A percentile compares a stretch with the other conserved stretches of the same genome.
Conservation (phyloP, 345 rosid genomes). For the Citrus cavaleriei region DNA sequence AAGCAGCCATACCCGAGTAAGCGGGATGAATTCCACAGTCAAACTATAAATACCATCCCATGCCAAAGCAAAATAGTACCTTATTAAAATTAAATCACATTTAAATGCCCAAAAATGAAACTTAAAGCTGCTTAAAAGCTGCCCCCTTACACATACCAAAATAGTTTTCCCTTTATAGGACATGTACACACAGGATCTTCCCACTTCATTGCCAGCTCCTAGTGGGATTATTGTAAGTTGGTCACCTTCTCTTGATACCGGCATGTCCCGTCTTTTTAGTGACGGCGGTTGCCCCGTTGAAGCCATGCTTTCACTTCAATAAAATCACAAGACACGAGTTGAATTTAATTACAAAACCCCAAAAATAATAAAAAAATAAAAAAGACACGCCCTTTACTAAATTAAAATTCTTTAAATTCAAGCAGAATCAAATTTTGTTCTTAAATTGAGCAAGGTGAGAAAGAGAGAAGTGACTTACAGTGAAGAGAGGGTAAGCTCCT, state of each 20-base stretch:
- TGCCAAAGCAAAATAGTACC: neutral
- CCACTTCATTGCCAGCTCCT: conserved; percentile 96
- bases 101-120: neutral
- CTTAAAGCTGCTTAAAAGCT: neutral
- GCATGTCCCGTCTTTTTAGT: conserved; percentile 65
- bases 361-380: neutral
- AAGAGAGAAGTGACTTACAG: neutral
- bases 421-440: neutral
- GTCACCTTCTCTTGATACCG: conserved; percentile 65
- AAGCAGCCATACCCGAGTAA: conserved; percentile 88
- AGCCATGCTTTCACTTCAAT: conserved; percentile 29
- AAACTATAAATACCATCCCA: conserved; percentile 38
- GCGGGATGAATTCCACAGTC: conserved; percentile 96
- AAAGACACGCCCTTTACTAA: no score
- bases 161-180: conserved; percentile 76
- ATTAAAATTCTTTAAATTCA: neutral
- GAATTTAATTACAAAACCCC: neutral
- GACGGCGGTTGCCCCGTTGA: conserved; percentile 45
- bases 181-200: conserved; percentile 92
- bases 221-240: conserved; percentile 71
- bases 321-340: neutral
- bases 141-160: conserved; percentile 32
- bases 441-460: neutral
- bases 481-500: neutral
- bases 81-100: neutral